Evolutionary conservation across 106 monocot species (phyloP).

Genomic region (Dendrobium huoshanense): DNA sequence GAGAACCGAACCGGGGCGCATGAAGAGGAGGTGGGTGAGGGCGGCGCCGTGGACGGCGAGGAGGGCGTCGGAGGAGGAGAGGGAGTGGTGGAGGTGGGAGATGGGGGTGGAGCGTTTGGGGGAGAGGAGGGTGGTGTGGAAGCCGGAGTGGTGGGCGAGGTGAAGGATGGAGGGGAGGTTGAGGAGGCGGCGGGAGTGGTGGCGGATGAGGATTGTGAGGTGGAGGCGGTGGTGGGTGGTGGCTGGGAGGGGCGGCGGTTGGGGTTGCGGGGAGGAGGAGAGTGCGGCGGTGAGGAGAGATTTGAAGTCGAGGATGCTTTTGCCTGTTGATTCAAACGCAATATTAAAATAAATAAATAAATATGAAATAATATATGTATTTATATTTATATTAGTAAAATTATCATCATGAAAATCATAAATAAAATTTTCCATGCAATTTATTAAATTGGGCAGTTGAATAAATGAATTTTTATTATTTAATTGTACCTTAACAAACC

Average conservation of each 20-base stretch:
- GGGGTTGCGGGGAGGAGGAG: not conserved
- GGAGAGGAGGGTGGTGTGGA: constrained; percentile 35
- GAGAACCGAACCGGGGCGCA: constrained; percentile 49
- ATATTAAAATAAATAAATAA: not conserved
- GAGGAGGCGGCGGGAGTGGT: constrained; percentile 37
- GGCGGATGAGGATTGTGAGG: constrained; percentile 47
- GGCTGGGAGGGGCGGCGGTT: not conserved
- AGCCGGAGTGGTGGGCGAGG: constrained; percentile 34
- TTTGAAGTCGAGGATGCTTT: constrained; percentile 57
- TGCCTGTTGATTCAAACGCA: constrained; percentile 27
- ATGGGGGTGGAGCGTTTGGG: constrained; percentile 39
- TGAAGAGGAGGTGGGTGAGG: constrained; percentile 80
- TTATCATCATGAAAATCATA: too few relatives aligned
- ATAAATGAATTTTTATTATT: too few relatives aligned
- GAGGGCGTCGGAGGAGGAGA: constrained; percentile 54
- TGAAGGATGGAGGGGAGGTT: constrained; percentile 40
- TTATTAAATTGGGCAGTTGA: too few relatives aligned
- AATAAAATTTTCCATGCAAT: too few relatives aligned
- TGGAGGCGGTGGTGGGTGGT: constrained; percentile 18
- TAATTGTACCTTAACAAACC: too few relatives aligned
- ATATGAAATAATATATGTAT: not conserved
- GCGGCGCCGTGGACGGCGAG: constrained; percentile 87
- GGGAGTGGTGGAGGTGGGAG: constrained; percentile 32
- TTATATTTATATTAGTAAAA: too few relatives aligned
- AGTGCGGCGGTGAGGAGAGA: constrained; percentile 34